Evolutionary conservation across 148 eudicot species (phyloP).

Genomic region (Rhododendron mucronatum): DNA sequence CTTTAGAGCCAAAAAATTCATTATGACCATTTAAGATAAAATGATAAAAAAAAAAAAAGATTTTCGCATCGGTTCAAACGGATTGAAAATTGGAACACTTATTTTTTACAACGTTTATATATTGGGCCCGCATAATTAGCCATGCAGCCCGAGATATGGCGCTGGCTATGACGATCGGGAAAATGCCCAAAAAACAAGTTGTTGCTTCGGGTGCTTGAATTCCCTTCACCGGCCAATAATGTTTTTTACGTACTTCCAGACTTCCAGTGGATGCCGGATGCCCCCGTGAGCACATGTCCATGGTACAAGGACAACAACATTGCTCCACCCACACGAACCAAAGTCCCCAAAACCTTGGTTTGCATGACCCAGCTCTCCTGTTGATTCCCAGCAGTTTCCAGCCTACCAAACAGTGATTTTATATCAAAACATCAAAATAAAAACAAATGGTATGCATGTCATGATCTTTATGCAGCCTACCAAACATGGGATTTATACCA

Average conservation of each 20-base stretch:
- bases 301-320: conserved; percentile 66
- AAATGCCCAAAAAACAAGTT: conserved; percentile 50
- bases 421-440: no score
- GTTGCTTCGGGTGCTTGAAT: conserved; percentile 14
- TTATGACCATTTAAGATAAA: no score
- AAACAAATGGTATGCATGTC: no score
- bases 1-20: no score
- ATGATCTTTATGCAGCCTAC: no score
- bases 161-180: conserved; percentile 40
- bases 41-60: no score
- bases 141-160: conserved; percentile 66
- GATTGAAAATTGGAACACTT: no score
- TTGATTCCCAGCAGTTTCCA: not conserved
- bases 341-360: not conserved
- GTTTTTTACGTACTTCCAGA: conserved; percentile 26
- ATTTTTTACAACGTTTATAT: no score
- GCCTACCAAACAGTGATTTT: no score
- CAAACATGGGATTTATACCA: no score
- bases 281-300: conserved; percentile 39
- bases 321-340: conserved; percentile 73
- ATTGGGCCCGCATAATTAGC: conserved; percentile 44
- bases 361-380: not conserved
- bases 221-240: not conserved
- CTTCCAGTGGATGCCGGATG: conserved; percentile 40
- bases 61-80: no score